Percentiles rank a stretch among this genome's conserved stretches.
Conservation (phyloP, 306 rosid genomes). For the Ormosia emarginata region DNA sequence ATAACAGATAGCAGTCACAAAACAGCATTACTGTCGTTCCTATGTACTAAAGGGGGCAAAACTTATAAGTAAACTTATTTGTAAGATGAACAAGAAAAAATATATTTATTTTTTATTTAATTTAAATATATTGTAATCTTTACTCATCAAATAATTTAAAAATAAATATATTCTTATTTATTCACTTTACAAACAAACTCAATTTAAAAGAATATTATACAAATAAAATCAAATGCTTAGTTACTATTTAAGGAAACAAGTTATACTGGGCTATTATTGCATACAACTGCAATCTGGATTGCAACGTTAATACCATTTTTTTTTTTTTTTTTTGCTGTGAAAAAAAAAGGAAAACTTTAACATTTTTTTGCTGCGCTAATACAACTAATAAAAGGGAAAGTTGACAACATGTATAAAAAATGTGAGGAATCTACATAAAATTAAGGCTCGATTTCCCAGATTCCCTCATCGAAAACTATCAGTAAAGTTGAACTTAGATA, state of each 20-base stretch:
- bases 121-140: too few species aligned
- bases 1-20: too few species aligned
- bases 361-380: background rate
- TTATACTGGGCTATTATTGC: slow-evolving; percentile 33
- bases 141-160: too few species aligned
- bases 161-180: too few species aligned
- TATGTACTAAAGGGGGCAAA: too few species aligned
- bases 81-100: too few species aligned
- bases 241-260: slow-evolving; percentile 24
- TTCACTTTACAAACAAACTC: too few species aligned
- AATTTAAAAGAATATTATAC: too few species aligned
- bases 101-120: too few species aligned
- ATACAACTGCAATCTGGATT: slow-evolving; percentile 31
- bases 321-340: too few species aligned
- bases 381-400: background rate
- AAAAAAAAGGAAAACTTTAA: background rate
- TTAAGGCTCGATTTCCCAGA: slow-evolving; percentile 19
- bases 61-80: too few species aligned
- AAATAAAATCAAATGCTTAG: background rate
- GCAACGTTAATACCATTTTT: background rate
- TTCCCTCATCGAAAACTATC: slow-evolving; percentile 25
- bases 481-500: slow-evolving; percentile 22
- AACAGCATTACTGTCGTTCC: too few species aligned
- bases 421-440: slow-evolving; percentile 31
- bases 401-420: slow-evolving; percentile 19